Evolutionary conservation across 179 eudicot species (phyloP), one percentile per base, ranked within the genome.

Genomic region (Drosera spatulata): DNA sequence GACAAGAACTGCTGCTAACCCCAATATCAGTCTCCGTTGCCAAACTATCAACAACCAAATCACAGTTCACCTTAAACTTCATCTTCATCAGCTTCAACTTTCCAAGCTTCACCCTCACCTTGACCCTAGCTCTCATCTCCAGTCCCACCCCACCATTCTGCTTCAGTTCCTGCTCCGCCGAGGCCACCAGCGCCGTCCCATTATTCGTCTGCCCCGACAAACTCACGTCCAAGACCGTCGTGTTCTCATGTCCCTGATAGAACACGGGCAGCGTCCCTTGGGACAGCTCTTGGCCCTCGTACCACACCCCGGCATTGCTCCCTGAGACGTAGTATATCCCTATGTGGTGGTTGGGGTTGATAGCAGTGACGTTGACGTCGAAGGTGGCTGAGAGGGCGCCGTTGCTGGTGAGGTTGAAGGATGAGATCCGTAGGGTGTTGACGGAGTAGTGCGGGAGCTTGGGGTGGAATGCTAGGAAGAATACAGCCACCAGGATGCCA

Each of bases 201-300:
- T 88, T 63, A 42, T 54, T 58, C 0, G 79, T 78, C 12, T 80
- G 72, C 3, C 88, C 87, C 2, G 75, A 61, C 14, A 85, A 56
- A 3, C 60, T 52, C 3, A 88, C 72, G 50, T 69, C 46, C 5
- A 88, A 48, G 54, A 72, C 66, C 15, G 98, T 91, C 9, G 94
- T 88, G 74, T 91, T 88, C 6, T 62, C 64, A 58, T 88, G 98
- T 6, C 95, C 96, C 53, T 91, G 98, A 66, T 88, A 88, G 65
- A 91, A 91, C 58, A 62, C 67, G 0, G 97, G 97, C 67, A 82
- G 62, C 1, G 83, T 63, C 0, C 98, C 98, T 55, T 77, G 69
- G 37, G 91, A 80, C 2, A 91, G 89, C 42, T 71, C 80, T 3
- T 75, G 75, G 6, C 79, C 82, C 0, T 56, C 15, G 64, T 81